Evolutionary conservation across 495 filamentous ascomycete genomes (phyloP), one percentile per base, ranked within the genome.

Genomic region (Xanthoparmelia taractica): DNA sequence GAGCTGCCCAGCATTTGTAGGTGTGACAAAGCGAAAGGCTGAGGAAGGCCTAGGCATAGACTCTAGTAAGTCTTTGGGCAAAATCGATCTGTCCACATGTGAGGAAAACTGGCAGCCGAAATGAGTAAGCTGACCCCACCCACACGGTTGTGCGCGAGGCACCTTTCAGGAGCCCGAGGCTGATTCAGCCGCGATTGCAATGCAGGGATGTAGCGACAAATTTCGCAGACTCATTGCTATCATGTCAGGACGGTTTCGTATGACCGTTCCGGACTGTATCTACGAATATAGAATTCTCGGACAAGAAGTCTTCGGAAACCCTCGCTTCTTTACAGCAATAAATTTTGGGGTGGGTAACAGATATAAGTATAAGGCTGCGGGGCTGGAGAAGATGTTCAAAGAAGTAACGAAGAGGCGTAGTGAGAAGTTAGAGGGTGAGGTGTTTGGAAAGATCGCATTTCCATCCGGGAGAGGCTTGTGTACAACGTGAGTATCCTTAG

Each of bases 241-340:
- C 25, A 69, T 69, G 67, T 54, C 67, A 31, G 61, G 65, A 20
- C 57, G 66, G 34, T 65, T 69, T 56, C 67, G 67, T 0, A 68
- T 69, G 67, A 61, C 65, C 18, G 57, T 69, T 61, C 37, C 59
- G 23, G 65, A 69, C 48, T 69, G 67, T 36, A 48, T 59, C 6
- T 18, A 20, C 20, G 66, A 68, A 34, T 69, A 69, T 47, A 36
- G 52, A 48, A 40, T 17, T 38, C 61, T 69, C 10, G 67, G 34
- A 31, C 37, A 56, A n/a, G 27, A 61, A 58, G 59, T 69, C 40
- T 67, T 69, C 34, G 65, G 67, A 36, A 60, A 61, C 4, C 65
- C 67, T 13, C 65, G 60, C 11, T 11, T 37, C 17, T 18, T 67
- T 23, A 34, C 59, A 41, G 33, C 41, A 18, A 31, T 68, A 31